These are phyloP conservation scores for Yarrowia galli DNA, from an alignment of 1,139 yeast genomes.

Conservation along the genomic window DNA sequence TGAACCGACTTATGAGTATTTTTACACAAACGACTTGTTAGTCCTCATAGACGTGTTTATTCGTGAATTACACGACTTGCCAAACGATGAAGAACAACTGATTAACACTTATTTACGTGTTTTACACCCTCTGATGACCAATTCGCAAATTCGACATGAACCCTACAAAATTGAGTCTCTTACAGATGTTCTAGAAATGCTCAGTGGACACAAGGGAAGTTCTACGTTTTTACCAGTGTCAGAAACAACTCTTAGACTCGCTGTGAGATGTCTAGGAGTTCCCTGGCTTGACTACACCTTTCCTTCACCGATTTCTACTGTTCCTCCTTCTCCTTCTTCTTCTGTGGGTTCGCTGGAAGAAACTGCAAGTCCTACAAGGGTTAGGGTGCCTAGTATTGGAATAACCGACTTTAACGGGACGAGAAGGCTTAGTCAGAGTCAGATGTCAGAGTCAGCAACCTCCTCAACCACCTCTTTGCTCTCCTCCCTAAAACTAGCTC, in stretches of 20 bases:
- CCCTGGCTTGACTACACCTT: constrained; percentile 59
- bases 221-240: constrained; percentile 40
- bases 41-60: constrained; percentile 86
- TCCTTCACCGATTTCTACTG: constrained; percentile 16
- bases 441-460: too few species aligned
- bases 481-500: constrained; percentile 8
- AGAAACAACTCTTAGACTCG: constrained; percentile 61
- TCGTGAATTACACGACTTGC: constrained; percentile 75
- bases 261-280: constrained; percentile 66
- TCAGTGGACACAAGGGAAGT: constrained; percentile 33
- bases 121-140: constrained; percentile 70
- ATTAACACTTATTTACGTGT: constrained; percentile 81
- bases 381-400: constrained; percentile 17
- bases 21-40: constrained; percentile 83
- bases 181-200: constrained; percentile 57
- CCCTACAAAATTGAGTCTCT: constrained; percentile 68
- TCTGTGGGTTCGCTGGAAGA: constrained; percentile 3
- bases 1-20: constrained; percentile 66
- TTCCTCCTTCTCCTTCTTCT: constrained; percentile 11
- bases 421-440: not conserved
- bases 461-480: constrained; percentile 2
- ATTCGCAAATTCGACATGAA: constrained; percentile 65
- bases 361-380: not conserved
- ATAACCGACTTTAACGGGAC: not conserved
- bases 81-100: constrained; percentile 66